These are phyloP conservation scores for Mycena sp. DNA, from an alignment of 1,284 basidiomycete genomes.

Conservation along the genomic window DNA sequence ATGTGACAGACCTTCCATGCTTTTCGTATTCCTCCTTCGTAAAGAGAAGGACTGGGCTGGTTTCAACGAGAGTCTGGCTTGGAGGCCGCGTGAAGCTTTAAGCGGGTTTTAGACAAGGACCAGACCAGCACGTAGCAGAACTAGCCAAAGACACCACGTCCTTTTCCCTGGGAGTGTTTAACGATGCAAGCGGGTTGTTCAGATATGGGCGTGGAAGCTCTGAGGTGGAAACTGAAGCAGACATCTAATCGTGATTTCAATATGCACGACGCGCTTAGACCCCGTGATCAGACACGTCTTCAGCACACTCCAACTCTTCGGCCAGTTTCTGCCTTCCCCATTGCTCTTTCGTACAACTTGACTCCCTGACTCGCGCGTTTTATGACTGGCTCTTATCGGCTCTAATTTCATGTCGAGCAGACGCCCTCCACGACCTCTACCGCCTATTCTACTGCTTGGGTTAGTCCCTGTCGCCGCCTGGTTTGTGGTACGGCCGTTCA, in stretches of 20 bases:
- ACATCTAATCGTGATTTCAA: slow-evolving; percentile 2
- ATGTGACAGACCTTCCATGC: slow-evolving; percentile 53
- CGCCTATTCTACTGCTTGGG: slow-evolving; percentile 57
- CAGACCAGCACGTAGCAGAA: background rate
- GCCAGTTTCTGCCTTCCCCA: no score
- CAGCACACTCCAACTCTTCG: background rate
- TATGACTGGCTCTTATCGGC: background rate
- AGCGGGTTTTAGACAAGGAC: background rate
- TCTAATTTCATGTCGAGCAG: slow-evolving; percentile 6
- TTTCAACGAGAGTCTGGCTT: slow-evolving; percentile 77
- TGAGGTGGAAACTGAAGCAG: slow-evolving; percentile 18
- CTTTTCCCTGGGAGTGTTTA: slow-evolving; percentile 54
- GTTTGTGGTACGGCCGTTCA: slow-evolving; percentile 74
- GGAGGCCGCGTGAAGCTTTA: slow-evolving; percentile 61
- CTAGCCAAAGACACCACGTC: slow-evolving; percentile 73
- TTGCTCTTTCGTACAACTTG: background rate
- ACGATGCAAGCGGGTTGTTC: slow-evolving; percentile 9
- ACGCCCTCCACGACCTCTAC: slow-evolving; percentile 58
- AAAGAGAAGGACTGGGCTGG: slow-evolving; percentile 89
- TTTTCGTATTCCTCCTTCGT: slow-evolving; percentile 74
- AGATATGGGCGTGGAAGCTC: background rate
- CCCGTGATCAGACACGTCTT: slow-evolving; percentile 21
- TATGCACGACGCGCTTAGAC: slow-evolving; percentile 11
- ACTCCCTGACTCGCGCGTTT: background rate
- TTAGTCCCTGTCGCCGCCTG: slow-evolving; percentile 71